Evolutionary conservation across 768 basidiomycete species (phyloP).

Genomic region (Termitomyces sp.): DNA sequence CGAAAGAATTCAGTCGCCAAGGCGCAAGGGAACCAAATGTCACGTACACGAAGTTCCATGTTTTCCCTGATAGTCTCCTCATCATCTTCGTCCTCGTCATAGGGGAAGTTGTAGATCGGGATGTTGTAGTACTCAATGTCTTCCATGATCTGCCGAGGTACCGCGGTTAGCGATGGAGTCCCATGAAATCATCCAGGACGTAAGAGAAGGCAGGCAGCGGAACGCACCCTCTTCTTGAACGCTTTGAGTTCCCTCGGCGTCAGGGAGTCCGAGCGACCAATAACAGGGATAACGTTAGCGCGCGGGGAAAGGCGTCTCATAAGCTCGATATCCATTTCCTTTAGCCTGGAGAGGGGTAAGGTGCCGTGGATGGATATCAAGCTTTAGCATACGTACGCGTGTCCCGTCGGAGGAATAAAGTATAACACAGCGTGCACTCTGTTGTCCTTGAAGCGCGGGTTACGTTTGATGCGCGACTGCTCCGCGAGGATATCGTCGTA

Average conservation of each 20-base stretch:
- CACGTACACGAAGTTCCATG: slow-evolving; percentile 71
- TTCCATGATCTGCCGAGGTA: slow-evolving; percentile 69
- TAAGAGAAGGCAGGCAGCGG: slow-evolving; percentile 7
- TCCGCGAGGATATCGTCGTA: slow-evolving; percentile 88
- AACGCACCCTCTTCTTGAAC: slow-evolving; percentile 73
- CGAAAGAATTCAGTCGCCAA: background rate
- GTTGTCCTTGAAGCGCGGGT: slow-evolving; percentile 88
- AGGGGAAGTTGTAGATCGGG: slow-evolving; percentile 92
- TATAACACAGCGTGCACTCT: slow-evolving; percentile 84
- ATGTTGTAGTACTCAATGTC: slow-evolving; percentile 89
- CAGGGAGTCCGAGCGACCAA: slow-evolving; percentile 85
- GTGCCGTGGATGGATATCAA: background rate
- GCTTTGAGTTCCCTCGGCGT: slow-evolving; percentile 74
- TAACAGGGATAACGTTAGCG: slow-evolving; percentile 91
- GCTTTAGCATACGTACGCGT: slow-evolving; percentile 50
- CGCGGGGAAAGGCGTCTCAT: slow-evolving; percentile 87
- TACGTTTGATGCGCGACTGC: slow-evolving; percentile 90
- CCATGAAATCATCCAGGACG: background rate
- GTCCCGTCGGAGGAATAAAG: slow-evolving; percentile 87
- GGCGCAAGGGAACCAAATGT: background rate
- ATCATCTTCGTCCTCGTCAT: slow-evolving; percentile 86
- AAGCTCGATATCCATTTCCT: slow-evolving; percentile 91
- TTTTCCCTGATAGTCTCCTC: slow-evolving; percentile 90
- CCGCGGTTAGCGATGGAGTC: slow-evolving; percentile 12
- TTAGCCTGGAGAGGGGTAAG: slow-evolving; percentile 39